phyloP scores from a whole-genome alignment of 2,329 filamentous ascomycete genomes.

The Graphilbum fragrans region DNA sequence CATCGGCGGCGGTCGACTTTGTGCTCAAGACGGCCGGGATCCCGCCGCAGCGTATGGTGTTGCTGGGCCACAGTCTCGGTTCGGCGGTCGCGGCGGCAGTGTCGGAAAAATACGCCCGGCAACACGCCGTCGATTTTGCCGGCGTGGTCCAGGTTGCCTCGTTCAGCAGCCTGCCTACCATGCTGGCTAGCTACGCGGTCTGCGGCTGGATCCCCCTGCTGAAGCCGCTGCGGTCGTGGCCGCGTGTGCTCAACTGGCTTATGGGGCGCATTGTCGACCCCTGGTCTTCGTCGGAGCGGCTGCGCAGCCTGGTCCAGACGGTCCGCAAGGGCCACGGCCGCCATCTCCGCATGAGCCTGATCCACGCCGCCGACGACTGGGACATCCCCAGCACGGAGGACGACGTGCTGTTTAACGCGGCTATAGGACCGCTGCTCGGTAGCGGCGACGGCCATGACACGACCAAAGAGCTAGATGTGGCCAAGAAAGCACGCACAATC shows the following conservation, averaged over 20 bases:
- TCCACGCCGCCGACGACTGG: constrained; percentile 71
- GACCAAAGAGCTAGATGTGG: constrained; percentile 15
- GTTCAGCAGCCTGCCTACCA: constrained; percentile 61
- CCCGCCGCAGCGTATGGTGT: constrained; percentile 58
- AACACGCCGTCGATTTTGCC: constrained; percentile 54
- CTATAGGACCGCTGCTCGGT: constrained; percentile 27
- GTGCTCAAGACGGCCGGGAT: constrained; percentile 53
- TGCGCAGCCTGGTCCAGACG: constrained; percentile 42
- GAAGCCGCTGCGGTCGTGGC: constrained; percentile 59
- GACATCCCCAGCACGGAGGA: constrained; percentile 71
- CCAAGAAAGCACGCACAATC: constrained; percentile 32
- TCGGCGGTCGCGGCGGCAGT: constrained; percentile 72
- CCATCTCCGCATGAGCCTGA: constrained; percentile 50
- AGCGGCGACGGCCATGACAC: constrained; percentile 23
- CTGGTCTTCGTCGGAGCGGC: constrained; percentile 62
- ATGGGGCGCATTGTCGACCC: constrained; percentile 58
- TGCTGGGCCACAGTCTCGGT: constrained; percentile 79
- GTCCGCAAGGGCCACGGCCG: constrained; percentile 26
- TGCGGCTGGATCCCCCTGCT: constrained; percentile 69
- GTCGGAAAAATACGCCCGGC: constrained; percentile 53
- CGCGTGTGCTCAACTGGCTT: constrained; percentile 49
- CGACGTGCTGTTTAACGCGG: constrained; percentile 48
- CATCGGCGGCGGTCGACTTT: constrained; percentile 60
- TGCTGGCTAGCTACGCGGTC: constrained; percentile 68
- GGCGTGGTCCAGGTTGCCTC: constrained; percentile 68